A percentile compares a stretch with the other conserved stretches of the same genome.
Conservation (phyloP, 371 early-diverging fungal species). For the Coemansia sp. region DNA sequence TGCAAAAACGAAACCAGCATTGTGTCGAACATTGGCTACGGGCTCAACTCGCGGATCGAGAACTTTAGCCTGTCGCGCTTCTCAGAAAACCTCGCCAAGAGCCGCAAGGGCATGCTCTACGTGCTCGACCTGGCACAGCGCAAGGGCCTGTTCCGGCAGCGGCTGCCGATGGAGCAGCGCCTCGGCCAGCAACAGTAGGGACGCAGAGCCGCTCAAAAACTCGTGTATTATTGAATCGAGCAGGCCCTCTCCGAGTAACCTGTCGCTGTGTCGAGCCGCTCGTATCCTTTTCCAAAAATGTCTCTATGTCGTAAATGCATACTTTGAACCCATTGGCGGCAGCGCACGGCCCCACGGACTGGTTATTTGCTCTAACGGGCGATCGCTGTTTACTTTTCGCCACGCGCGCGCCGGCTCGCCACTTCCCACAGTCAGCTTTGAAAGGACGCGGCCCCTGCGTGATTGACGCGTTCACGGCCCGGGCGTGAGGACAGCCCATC, state of each 20-base stretch:
- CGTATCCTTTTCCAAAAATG: background rate
- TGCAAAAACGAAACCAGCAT: slow-evolving; percentile 84
- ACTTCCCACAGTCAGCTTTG: too few relatives aligned
- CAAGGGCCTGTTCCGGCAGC: slow-evolving; percentile 55
- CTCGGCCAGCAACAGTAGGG: slow-evolving; percentile 1
- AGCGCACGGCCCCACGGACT: too few relatives aligned
- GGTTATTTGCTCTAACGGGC: too few relatives aligned
- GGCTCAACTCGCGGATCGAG: slow-evolving; percentile 79
- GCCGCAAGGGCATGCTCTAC: slow-evolving; percentile 85
- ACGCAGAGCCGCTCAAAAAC: background rate
- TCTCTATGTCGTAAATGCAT: background rate
- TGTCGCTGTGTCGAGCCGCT: too few relatives aligned
- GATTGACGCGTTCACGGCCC: slow-evolving; percentile 9
- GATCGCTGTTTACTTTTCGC: background rate
- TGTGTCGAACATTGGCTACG: slow-evolving; percentile 86
- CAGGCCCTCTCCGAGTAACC: background rate
- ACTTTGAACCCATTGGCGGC: background rate
- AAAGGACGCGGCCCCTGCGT: background rate
- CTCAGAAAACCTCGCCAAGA: slow-evolving; percentile 79
- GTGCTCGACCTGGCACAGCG: slow-evolving; percentile 78
- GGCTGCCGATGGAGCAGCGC: slow-evolving; percentile 18
- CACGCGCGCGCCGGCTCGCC: too few relatives aligned
- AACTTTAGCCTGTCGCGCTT: slow-evolving; percentile 85
- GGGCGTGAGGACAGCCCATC: background rate
- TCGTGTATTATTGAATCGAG: background rate